Evolutionary conservation across 2,329 filamentous ascomycete species (phyloP), one percentile per base, ranked within the genome.

Genomic region (Arthrobotrys sinensis): DNA sequence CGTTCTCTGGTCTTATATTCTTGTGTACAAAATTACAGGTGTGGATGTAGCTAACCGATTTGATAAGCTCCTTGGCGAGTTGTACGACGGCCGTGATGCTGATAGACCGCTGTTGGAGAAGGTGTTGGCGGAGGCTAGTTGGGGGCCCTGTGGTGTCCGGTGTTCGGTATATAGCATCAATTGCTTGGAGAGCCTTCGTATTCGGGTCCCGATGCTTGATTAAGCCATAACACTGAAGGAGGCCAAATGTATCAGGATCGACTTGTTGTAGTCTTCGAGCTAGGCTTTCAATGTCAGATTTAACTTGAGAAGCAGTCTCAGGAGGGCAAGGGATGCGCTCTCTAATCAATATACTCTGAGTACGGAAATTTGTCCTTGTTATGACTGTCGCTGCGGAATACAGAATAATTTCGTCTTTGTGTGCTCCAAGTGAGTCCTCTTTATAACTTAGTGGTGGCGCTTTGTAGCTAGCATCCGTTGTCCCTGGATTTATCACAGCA

Each of bases 1-100:
- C 80, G 0, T 82, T 85, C 38, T 87, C 86, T 0, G 86, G 86
- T 0, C 85, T 83, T 16, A 88, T 84, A 60, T 84, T 85, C 79
- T 87, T 86, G 82, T 88, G 85, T 8, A 88, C 85, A 50, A 87
- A 86, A 4, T 82, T 83, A 28, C 83, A 83, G 0, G 83, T 82
- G 70, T 87, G 84, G 3, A 86, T 71, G 67, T 83, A 85, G 76
- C 80, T 81, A 48, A 85, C 82, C 4, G 83, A 81, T 12, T 79
- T 80, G 10, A 84, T 84, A 0, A 87, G 68, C 38, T 83, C 81
- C 52, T 80, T 81, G 7, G 84, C 83, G 7, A 85, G 82, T 80
- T 82, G 43, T 85, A 80, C 8, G 82, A 80, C 28, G 81, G 70
- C 7, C 62, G 36, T 36, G 55, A 60, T 45, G 70, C 34, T 11